Base-by-base conservation (phyloP, 2,329 filamentous ascomycete species). In the Annulohypoxylon truncatum region DNA sequence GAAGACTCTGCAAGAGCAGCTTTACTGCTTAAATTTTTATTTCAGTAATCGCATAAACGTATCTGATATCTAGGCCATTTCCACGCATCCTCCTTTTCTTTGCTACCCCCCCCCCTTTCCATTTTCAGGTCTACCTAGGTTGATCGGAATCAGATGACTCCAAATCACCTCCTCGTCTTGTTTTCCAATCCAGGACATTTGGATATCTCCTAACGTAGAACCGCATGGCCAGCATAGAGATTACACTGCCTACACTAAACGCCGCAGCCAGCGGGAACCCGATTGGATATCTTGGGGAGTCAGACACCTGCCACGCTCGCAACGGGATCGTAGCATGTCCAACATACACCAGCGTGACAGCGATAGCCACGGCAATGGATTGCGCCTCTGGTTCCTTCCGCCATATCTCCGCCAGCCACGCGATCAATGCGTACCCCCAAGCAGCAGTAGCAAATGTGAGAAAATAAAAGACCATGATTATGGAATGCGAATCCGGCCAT, bases 331-430 rank as follows among this genome's bases (percentile, higher is more conserved):
- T 42, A 4, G 38, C 38, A 12, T 42, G 38, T 0, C 79, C 79
- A 2, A 79, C 66, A 28, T 80, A 80, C 0, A 80, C 78, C 2
- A 80, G 62, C 5, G 77, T 80, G n/a, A 80, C 76, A 0, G 78
- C 78, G 5, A 79, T 46, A 0, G 77, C 78, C 64, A 79, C 69
- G 15, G 79, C 71, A 5, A 77, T 74, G 2, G 73, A 73, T 31
- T 74, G 72, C 13, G 77, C 71, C 15, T 42, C 38, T 10, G 38
- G 38, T 10, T 42, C 62, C 26, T 58, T 58, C 1, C 54, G 47
- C 9, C 47, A 31, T n/a, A 64, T 58, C 40, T 59, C 54, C 38
- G 47, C 54, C 18, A 64, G 47, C 54, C 47, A 59, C 4, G 54
- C 46, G 20, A 58, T 42, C 8, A 64, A 46, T 31, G 61, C 53